Percentiles rank a stretch among this genome's conserved stretches.
Conservation (phyloP, 192 early-diverging fungal genomes). For the Umbelopsis isabellina region DNA sequence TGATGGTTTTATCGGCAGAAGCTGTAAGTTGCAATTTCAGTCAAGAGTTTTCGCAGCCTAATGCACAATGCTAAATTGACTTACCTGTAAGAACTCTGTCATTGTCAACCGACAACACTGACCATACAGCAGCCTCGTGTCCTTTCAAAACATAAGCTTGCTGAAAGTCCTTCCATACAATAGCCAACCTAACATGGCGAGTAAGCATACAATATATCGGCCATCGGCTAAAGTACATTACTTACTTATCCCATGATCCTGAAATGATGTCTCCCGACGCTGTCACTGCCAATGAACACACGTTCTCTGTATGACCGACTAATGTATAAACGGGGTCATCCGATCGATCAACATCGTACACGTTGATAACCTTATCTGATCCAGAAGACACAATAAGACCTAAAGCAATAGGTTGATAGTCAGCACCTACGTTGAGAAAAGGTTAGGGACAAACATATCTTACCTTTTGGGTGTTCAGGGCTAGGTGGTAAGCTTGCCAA, state of each 20-base stretch:
- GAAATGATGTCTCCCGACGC: slow-evolving; percentile 75
- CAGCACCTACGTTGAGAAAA: too few species aligned
- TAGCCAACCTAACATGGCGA: slow-evolving; percentile 66
- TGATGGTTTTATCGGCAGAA: slow-evolving; percentile 92
- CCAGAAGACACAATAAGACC: slow-evolving; percentile 86
- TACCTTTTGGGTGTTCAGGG: slow-evolving; percentile 64
- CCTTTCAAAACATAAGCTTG: slow-evolving; percentile 71
- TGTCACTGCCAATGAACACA: slow-evolving; percentile 76
- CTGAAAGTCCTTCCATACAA: slow-evolving; percentile 85
- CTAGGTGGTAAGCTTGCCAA: slow-evolving; percentile 65
- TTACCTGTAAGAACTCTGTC: slow-evolving; percentile 78
- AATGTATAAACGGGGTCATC: slow-evolving; percentile 66
- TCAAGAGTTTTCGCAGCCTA: neutral
- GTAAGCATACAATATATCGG: neutral
- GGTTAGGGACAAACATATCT: neutral
- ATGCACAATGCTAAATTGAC: neutral
- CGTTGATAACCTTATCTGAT: slow-evolving; percentile 81
- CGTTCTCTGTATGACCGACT: slow-evolving; percentile 84
- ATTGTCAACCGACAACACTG: slow-evolving; percentile 76
- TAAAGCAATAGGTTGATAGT: slow-evolving; percentile 24
- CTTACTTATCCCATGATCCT: slow-evolving; percentile 97
- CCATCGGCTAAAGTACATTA: neutral
- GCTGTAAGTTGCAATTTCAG: slow-evolving; percentile 43
- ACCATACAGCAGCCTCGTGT: slow-evolving; percentile 90
- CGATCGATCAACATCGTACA: slow-evolving; percentile 71